Evolutionary conservation across 2,329 filamentous ascomycete genomes (phyloP).

Genomic region (Colletotrichum graminicola): DNA sequence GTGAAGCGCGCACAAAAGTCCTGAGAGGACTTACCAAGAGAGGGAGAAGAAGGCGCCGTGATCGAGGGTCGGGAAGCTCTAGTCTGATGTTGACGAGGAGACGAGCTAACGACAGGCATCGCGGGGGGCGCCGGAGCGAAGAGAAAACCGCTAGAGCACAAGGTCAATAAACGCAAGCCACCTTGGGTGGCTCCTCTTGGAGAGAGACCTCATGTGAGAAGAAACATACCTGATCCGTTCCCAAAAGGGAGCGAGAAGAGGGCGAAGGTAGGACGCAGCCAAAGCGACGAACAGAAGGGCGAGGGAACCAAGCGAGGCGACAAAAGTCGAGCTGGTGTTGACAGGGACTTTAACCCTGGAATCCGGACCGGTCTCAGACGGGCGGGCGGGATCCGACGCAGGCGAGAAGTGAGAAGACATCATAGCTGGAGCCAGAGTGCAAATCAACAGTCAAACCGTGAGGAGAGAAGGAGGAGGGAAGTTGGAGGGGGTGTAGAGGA

Average conservation of each 20-base stretch:
- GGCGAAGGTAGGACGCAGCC: not conserved
- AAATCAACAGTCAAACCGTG: constrained; percentile 21
- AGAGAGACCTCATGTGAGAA: not conserved
- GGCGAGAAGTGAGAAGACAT: constrained; percentile 25
- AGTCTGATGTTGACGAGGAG: constrained; percentile 8
- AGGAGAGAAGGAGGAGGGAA: constrained; percentile 6
- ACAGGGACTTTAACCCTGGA: constrained; percentile 19
- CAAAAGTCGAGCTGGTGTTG: constrained; percentile 14
- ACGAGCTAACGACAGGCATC: constrained; percentile 17
- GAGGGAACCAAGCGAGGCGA: constrained; percentile 21
- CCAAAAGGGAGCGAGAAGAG: not conserved
- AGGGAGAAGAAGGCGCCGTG: constrained; percentile 17
- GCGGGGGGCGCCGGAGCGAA: constrained; percentile 13
- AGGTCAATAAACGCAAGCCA: not conserved
- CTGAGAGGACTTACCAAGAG: constrained; percentile 11
- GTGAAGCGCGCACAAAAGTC: constrained; percentile 16
- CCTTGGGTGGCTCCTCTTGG: not conserved
- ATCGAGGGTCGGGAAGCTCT: constrained; percentile 16
- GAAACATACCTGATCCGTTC: not conserved
- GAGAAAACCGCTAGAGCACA: not conserved
- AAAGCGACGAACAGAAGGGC: constrained; percentile 4
- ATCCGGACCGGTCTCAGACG: constrained; percentile 23
- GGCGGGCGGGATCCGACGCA: constrained; percentile 20
- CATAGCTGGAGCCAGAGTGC: constrained; percentile 18
- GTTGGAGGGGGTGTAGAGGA: not conserved